Evolutionary conservation across 2,329 filamentous ascomycete genomes (phyloP).

Genomic region (Ophiostoma fasciatum): DNA sequence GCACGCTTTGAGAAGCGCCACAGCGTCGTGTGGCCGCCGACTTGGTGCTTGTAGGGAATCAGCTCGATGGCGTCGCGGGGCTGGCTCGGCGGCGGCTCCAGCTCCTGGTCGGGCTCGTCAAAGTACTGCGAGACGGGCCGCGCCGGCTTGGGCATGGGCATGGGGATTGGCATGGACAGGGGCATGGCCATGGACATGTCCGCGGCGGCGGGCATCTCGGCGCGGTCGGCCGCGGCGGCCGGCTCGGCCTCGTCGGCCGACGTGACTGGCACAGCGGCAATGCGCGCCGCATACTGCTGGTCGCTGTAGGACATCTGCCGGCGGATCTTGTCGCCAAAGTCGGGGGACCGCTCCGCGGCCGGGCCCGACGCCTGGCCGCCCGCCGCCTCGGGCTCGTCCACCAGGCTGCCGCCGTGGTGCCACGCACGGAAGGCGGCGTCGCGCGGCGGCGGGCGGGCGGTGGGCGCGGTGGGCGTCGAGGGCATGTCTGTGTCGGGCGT

Average conservation of each 20-base stretch:
- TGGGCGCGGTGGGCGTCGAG: slow-evolving; percentile 4
- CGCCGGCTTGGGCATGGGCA: slow-evolving; percentile 13
- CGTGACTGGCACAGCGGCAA: slow-evolving; percentile 3
- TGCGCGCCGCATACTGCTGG: slow-evolving; percentile 8
- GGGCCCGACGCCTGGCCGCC: slow-evolving; percentile 11
- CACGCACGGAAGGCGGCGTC: slow-evolving; percentile 28
- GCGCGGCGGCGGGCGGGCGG: too few relatives aligned
- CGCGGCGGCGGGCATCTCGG: slow-evolving; percentile 14
- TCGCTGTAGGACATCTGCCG: slow-evolving; percentile 7
- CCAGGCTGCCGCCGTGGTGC: slow-evolving; percentile 38
- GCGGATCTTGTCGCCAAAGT: slow-evolving; percentile 3
- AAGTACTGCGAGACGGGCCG: slow-evolving; percentile 27
- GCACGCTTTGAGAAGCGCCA: slow-evolving; percentile 92
- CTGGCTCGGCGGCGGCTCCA: slow-evolving; percentile 34
- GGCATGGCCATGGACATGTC: slow-evolving; percentile 15
- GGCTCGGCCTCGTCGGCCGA: slow-evolving; percentile 22
- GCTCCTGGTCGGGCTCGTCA: slow-evolving; percentile 35
- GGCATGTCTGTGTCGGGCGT: slow-evolving; percentile 1
- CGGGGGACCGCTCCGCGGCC: slow-evolving; percentile 1
- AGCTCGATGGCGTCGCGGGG: slow-evolving; percentile 86
- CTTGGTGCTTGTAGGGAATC: slow-evolving; percentile 94
- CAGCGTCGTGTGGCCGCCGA: slow-evolving; percentile 89
- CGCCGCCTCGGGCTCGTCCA: slow-evolving; percentile 33
- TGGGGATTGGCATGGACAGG: background rate
- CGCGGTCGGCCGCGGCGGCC: slow-evolving; percentile 24